Base-by-base conservation (phyloP, 2,329 filamentous ascomycete genomes). In the Monosporascus sp. region DNA sequence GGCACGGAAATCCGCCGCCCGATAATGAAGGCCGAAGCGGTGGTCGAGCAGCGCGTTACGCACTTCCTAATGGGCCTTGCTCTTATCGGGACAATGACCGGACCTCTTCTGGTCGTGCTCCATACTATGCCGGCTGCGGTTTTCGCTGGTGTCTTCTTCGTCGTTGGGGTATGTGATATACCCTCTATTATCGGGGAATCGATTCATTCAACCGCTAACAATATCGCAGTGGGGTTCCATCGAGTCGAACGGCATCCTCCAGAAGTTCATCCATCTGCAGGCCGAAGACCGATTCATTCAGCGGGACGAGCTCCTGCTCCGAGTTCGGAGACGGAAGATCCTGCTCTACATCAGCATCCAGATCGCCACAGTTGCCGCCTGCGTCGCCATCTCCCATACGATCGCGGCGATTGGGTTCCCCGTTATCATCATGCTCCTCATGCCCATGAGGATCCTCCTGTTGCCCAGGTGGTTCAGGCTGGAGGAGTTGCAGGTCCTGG, bases 351-450 rank as follows among this genome's bases (percentile, higher is more conserved):
- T 82, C 1, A 71, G 67, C 14, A 73, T 79, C 20, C 79, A 84
- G 60, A 60, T 79, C 2, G 43, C 78, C 3, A 77, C 74, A 2
- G 80, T 84, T 20, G 74, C 72, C 1, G 74, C 75, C 7, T 79
- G 76, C 3, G 79, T 85, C 14, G 81, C 78, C 0, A 79, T 84
- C 50, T 81, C 79, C 2, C 79, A 84, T 63, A 84, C 81, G 0
- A 78, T 84, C 24, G 81, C 78, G 0, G 81, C 80, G 0, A 81
- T 84, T 31, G 76, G 79, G 0, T 84, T 84, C 56, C 81, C 81
- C 0, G 73, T 84, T 15, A 73, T 84, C 50, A 82, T 84, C 54
- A 71, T 80, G 18, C 64, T 77, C 4, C 70, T 84, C 18, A 82
- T 85, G 7, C 81, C 81, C 0, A 60, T 82, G 31, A 68, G 80